Conservation (phyloP, 192 early-diverging fungal genomes). For the Piromyces finnis region DNA sequence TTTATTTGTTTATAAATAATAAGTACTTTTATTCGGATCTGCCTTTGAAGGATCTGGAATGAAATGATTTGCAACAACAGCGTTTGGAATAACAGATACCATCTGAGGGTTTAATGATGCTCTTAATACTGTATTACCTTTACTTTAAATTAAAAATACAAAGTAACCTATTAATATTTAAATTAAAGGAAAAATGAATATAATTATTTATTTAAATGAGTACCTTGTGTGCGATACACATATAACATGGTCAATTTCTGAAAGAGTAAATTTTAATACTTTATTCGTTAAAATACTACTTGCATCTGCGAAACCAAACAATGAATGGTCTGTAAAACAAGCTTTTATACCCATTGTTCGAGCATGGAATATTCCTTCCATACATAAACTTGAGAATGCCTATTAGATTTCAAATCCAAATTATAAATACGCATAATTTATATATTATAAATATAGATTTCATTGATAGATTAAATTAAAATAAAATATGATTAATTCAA, state of each 20-base stretch:
- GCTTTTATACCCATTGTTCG: conserved; percentile 87
- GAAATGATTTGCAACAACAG: conserved; percentile 85
- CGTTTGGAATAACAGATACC: conserved; percentile 95
- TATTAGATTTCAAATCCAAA: background rate
- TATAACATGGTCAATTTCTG: conserved; percentile 93
- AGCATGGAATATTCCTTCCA: conserved; percentile 88
- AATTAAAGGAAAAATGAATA: too few species aligned
- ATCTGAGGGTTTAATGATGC: conserved; percentile 72
- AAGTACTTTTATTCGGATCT: conserved; percentile 54
- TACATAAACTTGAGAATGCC: conserved; percentile 84
- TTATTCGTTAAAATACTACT: conserved; percentile 90
- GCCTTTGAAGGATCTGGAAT: conserved; percentile 55
- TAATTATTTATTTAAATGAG: background rate
- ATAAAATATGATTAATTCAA: too few species aligned
- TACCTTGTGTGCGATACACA: conserved; percentile 94
- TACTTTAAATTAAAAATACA: conserved; percentile 26
- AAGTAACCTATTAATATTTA: background rate
- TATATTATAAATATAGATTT: too few species aligned
- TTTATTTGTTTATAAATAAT: too few species aligned
- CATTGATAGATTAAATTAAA: too few species aligned
- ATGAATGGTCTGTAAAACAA: conserved; percentile 91
- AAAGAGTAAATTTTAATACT: conserved; percentile 85
- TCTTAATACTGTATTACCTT: conserved; percentile 94
- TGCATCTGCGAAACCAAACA: conserved; percentile 91
- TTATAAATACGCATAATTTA: too few species aligned